Evolutionary conservation across 73 alveolate species (phyloP).

Genomic region (Paramecium biaurelia): DNA sequence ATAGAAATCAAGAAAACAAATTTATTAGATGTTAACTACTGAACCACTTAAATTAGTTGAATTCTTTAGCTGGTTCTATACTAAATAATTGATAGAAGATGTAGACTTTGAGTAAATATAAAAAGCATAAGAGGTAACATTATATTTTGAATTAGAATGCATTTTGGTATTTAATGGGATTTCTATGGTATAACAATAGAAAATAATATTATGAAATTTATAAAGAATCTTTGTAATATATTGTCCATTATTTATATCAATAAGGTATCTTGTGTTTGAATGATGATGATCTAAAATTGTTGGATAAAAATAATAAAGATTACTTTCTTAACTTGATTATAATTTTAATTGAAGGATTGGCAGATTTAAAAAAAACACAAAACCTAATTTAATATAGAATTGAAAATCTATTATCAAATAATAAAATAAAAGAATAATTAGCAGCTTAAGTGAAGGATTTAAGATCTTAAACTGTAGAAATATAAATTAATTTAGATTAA

Average conservation of each 20-base stretch:
- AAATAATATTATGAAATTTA: background rate
- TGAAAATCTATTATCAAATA: background rate
- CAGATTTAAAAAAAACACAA: constrained; percentile 5
- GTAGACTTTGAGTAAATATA: constrained; percentile 7
- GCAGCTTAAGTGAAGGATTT: background rate
- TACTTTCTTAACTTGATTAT: background rate
- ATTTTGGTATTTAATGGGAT: constrained; percentile 12
- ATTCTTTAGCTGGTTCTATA: background rate
- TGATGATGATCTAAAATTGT: background rate
- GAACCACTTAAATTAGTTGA: background rate
- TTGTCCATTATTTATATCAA: background rate
- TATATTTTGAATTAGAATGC: background rate
- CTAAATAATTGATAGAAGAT: background rate
- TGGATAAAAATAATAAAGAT: background rate
- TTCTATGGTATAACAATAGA: constrained; percentile 21
- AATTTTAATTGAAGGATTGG: background rate
- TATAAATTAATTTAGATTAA: background rate
- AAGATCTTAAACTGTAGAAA: background rate
- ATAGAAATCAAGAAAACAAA: constrained; percentile 11
- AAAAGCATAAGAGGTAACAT: background rate
- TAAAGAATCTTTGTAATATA: background rate
- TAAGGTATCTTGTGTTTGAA: background rate
- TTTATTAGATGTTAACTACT: background rate
- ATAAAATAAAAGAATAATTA: background rate
- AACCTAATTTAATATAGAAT: background rate